Base-by-base conservation (phyloP, 805 yeast species). In the Saturnispora serradocipensis region DNA sequence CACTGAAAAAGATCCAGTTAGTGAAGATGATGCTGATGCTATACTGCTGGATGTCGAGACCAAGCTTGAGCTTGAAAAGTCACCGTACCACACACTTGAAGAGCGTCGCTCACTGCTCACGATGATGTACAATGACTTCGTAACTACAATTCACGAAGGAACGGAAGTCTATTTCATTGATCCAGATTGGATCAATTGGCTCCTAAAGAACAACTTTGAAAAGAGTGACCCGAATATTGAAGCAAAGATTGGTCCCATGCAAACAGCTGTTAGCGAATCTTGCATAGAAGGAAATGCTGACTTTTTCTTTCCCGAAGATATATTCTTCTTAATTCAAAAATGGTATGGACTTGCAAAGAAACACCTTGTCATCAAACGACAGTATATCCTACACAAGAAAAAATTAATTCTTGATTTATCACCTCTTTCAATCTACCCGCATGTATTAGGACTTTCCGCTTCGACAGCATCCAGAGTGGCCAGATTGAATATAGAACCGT, bases 271-370 rank as follows among this genome's bases (percentile, higher is more conserved):
- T 43, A 80, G 80, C 1, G 64, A 72, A 35, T 70, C 80, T 53
- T 36, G 55, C 5, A 48, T 57, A 57, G 60, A 55, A 47, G 55
- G 20, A 30, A 51, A 16, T 46, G 58, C 47, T 67, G 72, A 13
- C 59, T 71, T 53, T 36, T 65, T 49, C 59, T 64, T 83, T 0
- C 67, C 78, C 0, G 74, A 74, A 6, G 63, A 67, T 5, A 70
- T 76, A 2, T 82, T 78, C 56, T 59, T 69, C 3, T 60, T 69
- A 53, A 62, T 84, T 9, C 64, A 61, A 1, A 68, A 70, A 32
- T 78, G 84, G 82, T 82, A 81, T 62, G 86, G 85, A 0, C 48
- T 77, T 22, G 60, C 65, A 1, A 72, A 73, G 0, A 61, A 60
- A 4, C 67, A 74, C 5, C 54, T 55, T 6, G 70, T 75, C 0